Conservation (phyloP, 805 yeast genomes). For the Hanseniaspora lachancei region DNA sequence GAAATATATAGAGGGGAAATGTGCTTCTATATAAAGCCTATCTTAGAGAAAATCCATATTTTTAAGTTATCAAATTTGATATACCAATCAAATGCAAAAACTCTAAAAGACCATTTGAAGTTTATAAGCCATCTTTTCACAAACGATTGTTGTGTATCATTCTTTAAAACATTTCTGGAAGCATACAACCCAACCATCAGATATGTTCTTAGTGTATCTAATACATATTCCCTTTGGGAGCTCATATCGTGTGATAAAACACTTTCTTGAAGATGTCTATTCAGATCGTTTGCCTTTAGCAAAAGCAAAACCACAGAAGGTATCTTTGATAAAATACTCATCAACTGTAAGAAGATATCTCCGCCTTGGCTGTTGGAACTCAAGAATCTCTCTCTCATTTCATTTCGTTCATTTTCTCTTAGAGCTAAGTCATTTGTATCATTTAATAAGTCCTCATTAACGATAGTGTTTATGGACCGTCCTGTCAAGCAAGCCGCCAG, state of each 20-base stretch:
- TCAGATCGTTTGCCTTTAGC: slow-evolving; percentile 85
- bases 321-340: slow-evolving; percentile 62
- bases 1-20: too few species aligned
- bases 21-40: neutral
- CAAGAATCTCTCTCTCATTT: slow-evolving; percentile 53
- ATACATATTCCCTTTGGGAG: neutral
- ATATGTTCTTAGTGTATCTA: slow-evolving; percentile 6
- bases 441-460: slow-evolving; percentile 41
- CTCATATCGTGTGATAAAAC: slow-evolving; percentile 23
- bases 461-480: slow-evolving; percentile 66
- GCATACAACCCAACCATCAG: slow-evolving; percentile 10
- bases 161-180: slow-evolving; percentile 1
- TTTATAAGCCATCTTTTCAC: neutral
- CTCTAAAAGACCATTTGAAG: neutral
- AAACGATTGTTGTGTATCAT: neutral
- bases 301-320: slow-evolving; percentile 80
- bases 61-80: neutral
- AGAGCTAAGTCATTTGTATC: slow-evolving; percentile 24
- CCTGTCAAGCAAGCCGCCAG: slow-evolving; percentile 94
- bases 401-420: slow-evolving; percentile 51
- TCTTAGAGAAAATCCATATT: neutral
- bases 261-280: slow-evolving; percentile 75
- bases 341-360: slow-evolving; percentile 57
- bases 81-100: neutral
- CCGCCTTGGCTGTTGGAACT: slow-evolving; percentile 26